Evolutionary conservation across 371 early-diverging fungal species (phyloP).

Genomic region (Phascolomyces articulosus): DNA sequence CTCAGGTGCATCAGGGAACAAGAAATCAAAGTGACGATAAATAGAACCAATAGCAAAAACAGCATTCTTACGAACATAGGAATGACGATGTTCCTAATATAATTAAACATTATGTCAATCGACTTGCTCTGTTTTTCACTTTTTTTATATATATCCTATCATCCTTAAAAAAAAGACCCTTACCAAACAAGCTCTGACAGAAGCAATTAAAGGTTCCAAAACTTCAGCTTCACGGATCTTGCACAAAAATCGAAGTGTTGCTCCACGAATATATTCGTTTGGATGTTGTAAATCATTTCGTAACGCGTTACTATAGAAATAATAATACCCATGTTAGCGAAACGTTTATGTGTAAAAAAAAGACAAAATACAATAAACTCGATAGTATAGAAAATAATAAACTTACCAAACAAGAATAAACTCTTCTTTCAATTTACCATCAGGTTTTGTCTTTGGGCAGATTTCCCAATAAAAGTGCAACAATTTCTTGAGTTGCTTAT

Average conservation of each 20-base stretch:
- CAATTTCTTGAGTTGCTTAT: conserved; percentile 95
- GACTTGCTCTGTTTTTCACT: too few relatives aligned
- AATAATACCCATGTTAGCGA: too few relatives aligned
- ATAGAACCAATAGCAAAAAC: conserved; percentile 91
- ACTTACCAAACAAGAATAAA: conserved; percentile 93
- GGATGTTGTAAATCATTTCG: conserved; percentile 98
- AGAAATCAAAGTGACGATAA: conserved; percentile 83
- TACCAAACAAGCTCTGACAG: conserved; percentile 88
- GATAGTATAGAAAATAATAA: not conserved
- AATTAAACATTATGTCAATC: too few relatives aligned
- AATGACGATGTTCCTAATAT: conserved; percentile 94
- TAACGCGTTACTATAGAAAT: conserved; percentile 83
- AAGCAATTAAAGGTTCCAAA: conserved; percentile 92
- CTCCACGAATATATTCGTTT: conserved; percentile 98
- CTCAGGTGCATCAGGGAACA: conserved; percentile 97
- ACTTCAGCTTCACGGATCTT: conserved; percentile 94
- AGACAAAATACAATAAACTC: too few relatives aligned
- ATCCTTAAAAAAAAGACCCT: too few relatives aligned
- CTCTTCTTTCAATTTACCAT: conserved; percentile 95
- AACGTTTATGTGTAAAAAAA: too few relatives aligned
- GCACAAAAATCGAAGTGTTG: conserved; percentile 93
- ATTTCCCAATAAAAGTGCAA: conserved; percentile 97
- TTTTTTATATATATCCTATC: too few relatives aligned
- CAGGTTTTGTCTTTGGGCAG: conserved; percentile 89
- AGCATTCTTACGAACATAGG: conserved; percentile 98